Conservation (phyloP, 2,329 filamentous ascomycete genomes). For the Conoideocrella luteorostrata region DNA sequence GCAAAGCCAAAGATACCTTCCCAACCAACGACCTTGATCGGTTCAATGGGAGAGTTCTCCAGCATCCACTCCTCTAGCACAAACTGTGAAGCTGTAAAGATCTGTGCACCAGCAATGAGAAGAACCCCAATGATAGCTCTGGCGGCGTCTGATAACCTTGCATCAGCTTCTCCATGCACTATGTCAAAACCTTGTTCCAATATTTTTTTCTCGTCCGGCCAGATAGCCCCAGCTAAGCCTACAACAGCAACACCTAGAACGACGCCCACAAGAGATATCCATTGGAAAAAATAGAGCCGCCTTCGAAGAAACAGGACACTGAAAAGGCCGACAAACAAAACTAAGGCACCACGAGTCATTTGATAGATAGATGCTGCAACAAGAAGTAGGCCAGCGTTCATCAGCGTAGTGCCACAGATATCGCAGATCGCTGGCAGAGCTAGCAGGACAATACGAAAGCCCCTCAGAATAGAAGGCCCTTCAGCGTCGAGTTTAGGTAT, state of each 20-base stretch:
- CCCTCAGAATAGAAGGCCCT: constrained; percentile 57
- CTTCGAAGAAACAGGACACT: constrained; percentile 85
- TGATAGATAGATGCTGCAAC: constrained; percentile 96
- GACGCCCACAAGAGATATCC: constrained; percentile 80
- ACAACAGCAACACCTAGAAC: constrained; percentile 84
- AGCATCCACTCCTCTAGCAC: constrained; percentile 93
- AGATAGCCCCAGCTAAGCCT: constrained; percentile 80
- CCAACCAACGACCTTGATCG: constrained; percentile 90
- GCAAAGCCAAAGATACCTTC: constrained; percentile 87
- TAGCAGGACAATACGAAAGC: constrained; percentile 66
- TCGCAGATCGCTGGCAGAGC: constrained; percentile 87
- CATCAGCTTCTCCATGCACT: constrained; percentile 29
- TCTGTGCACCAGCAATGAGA: constrained; percentile 87
- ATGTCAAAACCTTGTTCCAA: constrained; percentile 23
- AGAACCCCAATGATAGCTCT: constrained; percentile 73
- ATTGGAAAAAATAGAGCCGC: constrained; percentile 80
- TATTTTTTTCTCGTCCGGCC: constrained; percentile 55
- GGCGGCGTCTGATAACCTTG: constrained; percentile 29
- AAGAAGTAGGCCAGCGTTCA: constrained; percentile 92
- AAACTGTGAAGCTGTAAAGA: constrained; percentile 96
- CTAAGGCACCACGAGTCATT: constrained; percentile 92
- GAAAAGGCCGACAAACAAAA: constrained; percentile 92
- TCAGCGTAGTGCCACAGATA: constrained; percentile 89
- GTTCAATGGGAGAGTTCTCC: constrained; percentile 58
- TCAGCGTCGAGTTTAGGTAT: constrained; percentile 38